A percentile compares a stretch with the other conserved stretches of the same genome.
phyloP scores from a whole-genome alignment of 2,329 filamentous ascomycete genomes.

The Diaporthe sp. region DNA sequence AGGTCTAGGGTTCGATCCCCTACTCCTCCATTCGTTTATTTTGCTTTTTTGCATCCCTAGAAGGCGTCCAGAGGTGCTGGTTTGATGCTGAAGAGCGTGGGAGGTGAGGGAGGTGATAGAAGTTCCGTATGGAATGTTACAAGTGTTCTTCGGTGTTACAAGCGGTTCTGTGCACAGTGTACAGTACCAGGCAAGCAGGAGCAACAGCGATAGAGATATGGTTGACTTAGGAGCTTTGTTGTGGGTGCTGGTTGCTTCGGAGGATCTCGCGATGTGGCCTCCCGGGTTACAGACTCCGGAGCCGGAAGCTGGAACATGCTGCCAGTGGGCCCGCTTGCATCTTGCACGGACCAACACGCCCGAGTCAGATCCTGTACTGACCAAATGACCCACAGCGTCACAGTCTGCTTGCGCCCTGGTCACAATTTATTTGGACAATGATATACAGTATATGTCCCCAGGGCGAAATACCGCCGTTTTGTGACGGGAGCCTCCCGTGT shows the following conservation, averaged over 20 bases:
- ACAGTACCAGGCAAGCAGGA: too few relatives aligned
- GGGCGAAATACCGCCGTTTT: neutral
- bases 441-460: too few relatives aligned
- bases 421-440: neutral
- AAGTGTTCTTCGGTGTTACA: neutral
- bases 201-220: neutral
- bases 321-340: neutral
- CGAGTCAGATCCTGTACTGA: neutral
- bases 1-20: conserved; percentile 38
- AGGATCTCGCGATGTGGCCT: neutral
- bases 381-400: neutral
- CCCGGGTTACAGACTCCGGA: neutral
- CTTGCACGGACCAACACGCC: neutral
- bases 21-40: conserved; percentile 2
- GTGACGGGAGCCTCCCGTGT: neutral
- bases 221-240: neutral
- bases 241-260: neutral
- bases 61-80: neutral
- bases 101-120: neutral
- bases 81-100: too few relatives aligned
- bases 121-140: too few relatives aligned
- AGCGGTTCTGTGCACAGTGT: neutral
- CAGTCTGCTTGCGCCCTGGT: neutral
- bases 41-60: neutral
- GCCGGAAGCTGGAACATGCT: neutral